Base-by-base conservation (phyloP, 805 yeast genomes). In the Nakazawaea peltata region DNA sequence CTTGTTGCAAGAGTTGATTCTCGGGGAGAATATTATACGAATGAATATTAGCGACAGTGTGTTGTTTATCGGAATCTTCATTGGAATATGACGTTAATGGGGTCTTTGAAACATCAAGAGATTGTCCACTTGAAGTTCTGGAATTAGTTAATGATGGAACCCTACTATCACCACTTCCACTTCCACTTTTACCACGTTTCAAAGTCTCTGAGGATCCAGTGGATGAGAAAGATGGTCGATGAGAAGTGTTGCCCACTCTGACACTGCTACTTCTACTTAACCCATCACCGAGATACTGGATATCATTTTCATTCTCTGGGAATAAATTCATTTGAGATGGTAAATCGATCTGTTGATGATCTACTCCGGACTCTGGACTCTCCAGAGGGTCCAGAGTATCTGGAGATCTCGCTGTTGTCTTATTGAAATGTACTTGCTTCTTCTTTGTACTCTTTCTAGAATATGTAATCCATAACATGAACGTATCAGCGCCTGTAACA, bases 391-490 rank as follows among this genome's bases (percentile, higher is more conserved):
- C n/a, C 24, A 4, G 33, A n/a, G n/a, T n/a, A 32, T 9, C 28
- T 15, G 14, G 34, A 28, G n/a, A n/a, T n/a, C n/a, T n/a, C n/a
- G n/a, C n/a, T n/a, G n/a, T n/a, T n/a, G n/a, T n/a, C 14, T 32
- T 37, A 11, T 37, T 34, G 19, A 37, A 33, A 16, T 30, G 33
- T 11, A 33, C 39, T 22, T 36, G 34, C 19, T 30, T 30, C 11
- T 29, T 25, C 13, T 24, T 29, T 2, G 19, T 26, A 23, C 13
- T 24, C 11, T 15, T 17, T 47, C 90, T 74, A 1, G 90, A 79
- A 51, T 83, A 87, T 0, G 95, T 85, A 9, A 90, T 69, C 97
- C 97, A 90, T 15, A 88, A 56, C 3, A 84, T 76, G 34, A 70
- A 68, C 6, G 77, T 64, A 14, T 72, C 76, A 11, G 62, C 49